A percentile compares a stretch with the other conserved stretches of the same genome.
Conservation (phyloP, 2,329 filamentous ascomycete species). For the Stagonosporopsis cucurbitacearum region DNA sequence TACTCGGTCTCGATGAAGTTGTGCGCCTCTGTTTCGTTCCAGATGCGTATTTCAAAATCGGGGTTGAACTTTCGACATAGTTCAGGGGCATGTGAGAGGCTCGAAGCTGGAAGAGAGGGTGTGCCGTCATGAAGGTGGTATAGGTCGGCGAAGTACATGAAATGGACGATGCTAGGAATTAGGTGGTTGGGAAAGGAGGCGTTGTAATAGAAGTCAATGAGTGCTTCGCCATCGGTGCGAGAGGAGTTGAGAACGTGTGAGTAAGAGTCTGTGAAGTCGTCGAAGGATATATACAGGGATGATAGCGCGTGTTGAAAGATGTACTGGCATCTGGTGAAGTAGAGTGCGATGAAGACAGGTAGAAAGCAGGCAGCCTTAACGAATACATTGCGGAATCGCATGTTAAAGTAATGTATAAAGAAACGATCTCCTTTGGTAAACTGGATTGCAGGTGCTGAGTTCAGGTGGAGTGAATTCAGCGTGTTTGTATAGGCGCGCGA, state of each 20-base stretch:
- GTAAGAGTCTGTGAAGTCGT: slow-evolving; percentile 20
- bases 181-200: slow-evolving; percentile 6
- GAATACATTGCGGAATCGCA: slow-evolving; percentile 1
- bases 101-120: slow-evolving; percentile 5
- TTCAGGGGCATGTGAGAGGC: slow-evolving; percentile 23
- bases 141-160: slow-evolving; percentile 26
- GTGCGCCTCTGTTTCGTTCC: slow-evolving; percentile 26
- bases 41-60: slow-evolving; percentile 26
- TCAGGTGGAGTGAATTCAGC: neutral
- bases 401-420: neutral
- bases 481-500: neutral
- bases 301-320: slow-evolving; percentile 17
- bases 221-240: slow-evolving; percentile 5
- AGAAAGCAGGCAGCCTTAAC: neutral
- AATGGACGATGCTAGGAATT: slow-evolving; percentile 25
- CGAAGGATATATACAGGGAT: slow-evolving; percentile 12
- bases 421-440: too few species aligned
- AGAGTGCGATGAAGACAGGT: neutral
- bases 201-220: slow-evolving; percentile 19
- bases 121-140: slow-evolving; percentile 19
- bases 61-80: slow-evolving; percentile 27
- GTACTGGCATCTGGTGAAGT: slow-evolving; percentile 13
- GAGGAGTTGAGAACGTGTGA: slow-evolving; percentile 18
- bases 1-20: slow-evolving; percentile 25
- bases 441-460: neutral